Evolutionary conservation across 257 asterid genomes (phyloP), one percentile per base, ranked within the genome.

Genomic region (Solanum chaucha): DNA sequence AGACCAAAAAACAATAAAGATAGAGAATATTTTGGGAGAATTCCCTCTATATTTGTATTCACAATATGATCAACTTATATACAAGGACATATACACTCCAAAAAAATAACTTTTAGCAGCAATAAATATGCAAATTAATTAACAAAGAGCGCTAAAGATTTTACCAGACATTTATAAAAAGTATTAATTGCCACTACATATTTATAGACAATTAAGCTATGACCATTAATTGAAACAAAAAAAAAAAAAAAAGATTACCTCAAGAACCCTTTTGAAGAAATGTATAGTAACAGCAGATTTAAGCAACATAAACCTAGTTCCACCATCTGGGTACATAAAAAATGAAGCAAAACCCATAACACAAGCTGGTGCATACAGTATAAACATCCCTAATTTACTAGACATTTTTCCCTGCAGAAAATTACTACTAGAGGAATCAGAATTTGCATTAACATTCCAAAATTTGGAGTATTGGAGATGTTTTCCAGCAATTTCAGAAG

Each of bases 211-310:
- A 55, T 55, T 55, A 55, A 55, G n/a, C n/a, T 17, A 48, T 14
- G 0, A 2, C 59, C 3, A 0, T 14, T 0, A 48, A 14, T 48
- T 48, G 59, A 34, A 48, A 10, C 1, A 0, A 46, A 46, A 51
- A 48, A 17, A 24, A 86, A 22, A 13, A 19, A 30, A 86, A 22
- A 13, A 19, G 15, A 68, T 68, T 87, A 95, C 98, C 97, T 95
- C 98, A 22, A 94, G 91, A 32, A 88, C 96, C 93, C 98, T 92
- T 85, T 95, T 95, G 89, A 88, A 90, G 82, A 93, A 95, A 88
- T 95, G 98, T 51, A 92, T 3, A 26, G 97, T 90, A 84, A 93
- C 58, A 4, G 94, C 95, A 10, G 89, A 88, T 87, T 92, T 92
- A 89, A 94, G 88, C 90, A 94, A n/a, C 32, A 90, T 59, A 91